These are phyloP conservation scores for Lumnitzera littorea DNA, from an alignment of 345 rosid species.

Conservation along the genomic window DNA sequence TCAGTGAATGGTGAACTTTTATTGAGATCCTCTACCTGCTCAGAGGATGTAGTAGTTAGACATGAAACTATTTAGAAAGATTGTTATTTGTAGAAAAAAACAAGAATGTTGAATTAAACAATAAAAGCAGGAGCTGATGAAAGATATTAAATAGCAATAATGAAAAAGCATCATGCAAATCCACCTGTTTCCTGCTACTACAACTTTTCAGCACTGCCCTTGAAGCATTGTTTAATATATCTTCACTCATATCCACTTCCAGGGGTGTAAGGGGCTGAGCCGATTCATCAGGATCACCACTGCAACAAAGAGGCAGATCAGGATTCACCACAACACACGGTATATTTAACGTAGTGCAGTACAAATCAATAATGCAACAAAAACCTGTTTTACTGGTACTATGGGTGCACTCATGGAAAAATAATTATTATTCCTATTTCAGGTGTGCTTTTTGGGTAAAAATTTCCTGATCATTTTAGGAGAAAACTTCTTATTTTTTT, in stretches of 20 bases:
- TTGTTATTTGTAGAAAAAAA: neutral
- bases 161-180: too few species aligned
- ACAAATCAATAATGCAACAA: too few species aligned
- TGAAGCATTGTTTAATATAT: constrained; percentile 15
- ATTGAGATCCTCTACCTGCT: constrained; percentile 42
- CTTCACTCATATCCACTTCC: constrained; percentile 23
- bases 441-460: too few species aligned
- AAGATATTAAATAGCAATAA: neutral
- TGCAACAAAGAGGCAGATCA: constrained; percentile 20
- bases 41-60: constrained; percentile 10
- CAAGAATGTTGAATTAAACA: constrained; percentile 7
- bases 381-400: too few species aligned
- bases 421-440: too few species aligned
- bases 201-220: constrained; percentile 37
- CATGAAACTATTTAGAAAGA: neutral
- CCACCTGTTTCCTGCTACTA: constrained; percentile 52
- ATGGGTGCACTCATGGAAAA: too few species aligned
- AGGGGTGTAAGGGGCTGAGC: constrained; percentile 22
- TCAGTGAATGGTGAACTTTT: constrained; percentile 44
- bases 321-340: neutral
- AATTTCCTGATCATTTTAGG: too few species aligned
- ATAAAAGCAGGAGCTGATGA: too few species aligned
- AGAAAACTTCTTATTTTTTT: too few species aligned
- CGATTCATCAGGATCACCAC: constrained; percentile 43
- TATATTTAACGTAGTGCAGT: too few species aligned